Evolutionary conservation across 257 asterid species (phyloP), one percentile per base, ranked within the genome.

Genomic region (Eustoma russellianum): DNA sequence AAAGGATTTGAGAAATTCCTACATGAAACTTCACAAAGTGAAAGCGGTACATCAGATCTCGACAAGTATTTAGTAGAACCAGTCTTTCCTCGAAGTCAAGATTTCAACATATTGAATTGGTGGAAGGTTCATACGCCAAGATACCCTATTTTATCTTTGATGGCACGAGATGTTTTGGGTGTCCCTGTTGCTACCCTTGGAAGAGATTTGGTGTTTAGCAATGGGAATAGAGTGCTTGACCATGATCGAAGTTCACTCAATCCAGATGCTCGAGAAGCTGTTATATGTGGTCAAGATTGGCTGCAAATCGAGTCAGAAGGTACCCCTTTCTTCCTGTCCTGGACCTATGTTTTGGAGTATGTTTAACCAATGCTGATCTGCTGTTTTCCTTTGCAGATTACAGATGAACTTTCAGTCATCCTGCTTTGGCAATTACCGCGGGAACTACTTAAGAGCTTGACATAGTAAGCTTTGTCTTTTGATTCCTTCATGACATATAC

Each of bases 41-140:
- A 74, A 74, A 79, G 68, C 70, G 52, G 58, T 60, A 66, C 80
- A 6, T 88, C 99, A 2, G 95, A 92, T 70, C 76, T 92, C 16
- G 98, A 85, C 46, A 88, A 88, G 67, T 92, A 92, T 66, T 56
- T 92, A 44, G 94, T 77, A 56, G 95, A 92, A 69, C 93, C 97
- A 1, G 85, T 88, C 47, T 92, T 92, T 74, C 99, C 97, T 0
- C 93, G 97, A 38, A 83, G 75, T 63, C 49, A 71, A 55, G 93
- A 92, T 67, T 92, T 92, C 71, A 80, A 82, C 75, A 74, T 92
- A 62, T 74, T 92, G 55, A 88, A 92, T 73, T 92, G 99, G 99
- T 92, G 99, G 99, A 92, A 83, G 75, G 99, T 92, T 50, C 97
- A 92, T 65, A 83, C 90, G 2, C 98, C 98, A 6, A 81, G 97